Base-by-base conservation (phyloP, 164 flowering plant genomes). In the Dillenia suffruticosa region DNA sequence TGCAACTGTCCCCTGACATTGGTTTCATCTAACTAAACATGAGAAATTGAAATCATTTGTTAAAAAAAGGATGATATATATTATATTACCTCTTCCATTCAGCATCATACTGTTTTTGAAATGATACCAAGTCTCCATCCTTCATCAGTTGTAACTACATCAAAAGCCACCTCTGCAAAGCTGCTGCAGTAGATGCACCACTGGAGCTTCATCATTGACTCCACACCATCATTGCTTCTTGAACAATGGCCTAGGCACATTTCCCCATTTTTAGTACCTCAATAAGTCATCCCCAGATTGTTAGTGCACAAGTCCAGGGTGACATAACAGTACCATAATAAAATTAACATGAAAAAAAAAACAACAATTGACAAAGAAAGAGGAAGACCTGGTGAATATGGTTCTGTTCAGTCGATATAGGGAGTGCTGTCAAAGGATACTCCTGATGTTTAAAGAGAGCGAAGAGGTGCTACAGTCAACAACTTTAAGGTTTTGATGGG, bases 191-290 rank as follows among this genome's bases (percentile, higher is more conserved):
- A 79, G 12, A 90, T 94, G 81, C 78, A 95, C 99, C 97, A 92
- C 64, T 95, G 97, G 44, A 92, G 94, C 72, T 95, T 95, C 72
- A 88, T 88, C 81, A 92, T 67, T 44, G 99, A 97, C 74, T 95
- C 99, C 57, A 95, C 79, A 62, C 92, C 87, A 75, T 92, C 99
- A 71, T 79, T 82, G 68, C 66, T 95, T 73, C 99, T 85, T 43
- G 97, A 92, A 75, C 99, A 95, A 72, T 78, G n/a, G 8, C 97
- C 97, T 63, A 92, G 88, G 11, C 87, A 83, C 99, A 95, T 95
- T 81, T 85, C 99, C 72, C 92, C 88, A 64, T 83, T 77, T 64
- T 81, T 76, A 50, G 76, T 77, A 61, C 88, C 96, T 72, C 84
- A 44, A 11, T 67, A 52, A 46, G 12, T 50, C 49, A 17, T 32